Percentiles rank a stretch among this genome's conserved stretches.
These are phyloP conservation scores for Malassezia psittaci DNA, from an alignment of 1,284 basidiomycete species.

Conservation along the genomic window DNA sequence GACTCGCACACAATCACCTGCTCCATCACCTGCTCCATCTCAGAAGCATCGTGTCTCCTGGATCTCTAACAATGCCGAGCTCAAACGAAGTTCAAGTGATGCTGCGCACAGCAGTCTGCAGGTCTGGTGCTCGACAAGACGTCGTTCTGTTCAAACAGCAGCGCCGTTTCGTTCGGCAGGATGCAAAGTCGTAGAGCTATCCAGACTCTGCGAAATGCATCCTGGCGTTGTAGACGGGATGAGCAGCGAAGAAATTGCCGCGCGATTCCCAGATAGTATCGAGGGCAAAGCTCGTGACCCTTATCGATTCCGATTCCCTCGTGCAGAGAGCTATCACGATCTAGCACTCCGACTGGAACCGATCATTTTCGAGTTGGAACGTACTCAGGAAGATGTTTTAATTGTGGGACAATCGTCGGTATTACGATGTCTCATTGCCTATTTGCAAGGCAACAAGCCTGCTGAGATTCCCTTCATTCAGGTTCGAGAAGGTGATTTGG, in stretches of 20 bases:
- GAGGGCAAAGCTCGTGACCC: conserved; percentile 82
- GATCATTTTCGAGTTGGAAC: conserved; percentile 70
- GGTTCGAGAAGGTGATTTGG: conserved; percentile 52
- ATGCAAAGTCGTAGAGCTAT: conserved; percentile 70
- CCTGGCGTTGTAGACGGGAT: conserved; percentile 74
- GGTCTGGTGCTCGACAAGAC: conserved; percentile 93
- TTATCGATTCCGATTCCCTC: conserved; percentile 65
- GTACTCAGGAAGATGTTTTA: conserved; percentile 61
- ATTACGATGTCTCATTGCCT: conserved; percentile 70
- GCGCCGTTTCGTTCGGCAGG: conserved; percentile 73
- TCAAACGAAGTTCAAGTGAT: neutral
- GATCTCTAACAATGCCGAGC: conserved; percentile 2
- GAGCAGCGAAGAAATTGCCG: conserved; percentile 75
- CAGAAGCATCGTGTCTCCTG: conserved; percentile 16
- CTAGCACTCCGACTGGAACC: conserved; percentile 59
- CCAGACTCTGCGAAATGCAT: conserved; percentile 95
- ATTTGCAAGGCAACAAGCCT: conserved; percentile 74
- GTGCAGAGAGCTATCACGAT: conserved; percentile 68
- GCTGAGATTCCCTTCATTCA: conserved; percentile 93
- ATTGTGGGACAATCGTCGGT: conserved; percentile 76
- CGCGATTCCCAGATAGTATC: conserved; percentile 87
- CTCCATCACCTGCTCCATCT: neutral
- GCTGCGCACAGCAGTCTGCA: conserved; percentile 47
- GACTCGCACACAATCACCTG: conserved; percentile 34
- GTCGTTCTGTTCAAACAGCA: conserved; percentile 84